A percentile compares a stretch with the other conserved stretches of the same genome.
Evolutionary conservation across 148 eudicot species (phyloP).

Genomic region (Cornus suecica): DNA sequence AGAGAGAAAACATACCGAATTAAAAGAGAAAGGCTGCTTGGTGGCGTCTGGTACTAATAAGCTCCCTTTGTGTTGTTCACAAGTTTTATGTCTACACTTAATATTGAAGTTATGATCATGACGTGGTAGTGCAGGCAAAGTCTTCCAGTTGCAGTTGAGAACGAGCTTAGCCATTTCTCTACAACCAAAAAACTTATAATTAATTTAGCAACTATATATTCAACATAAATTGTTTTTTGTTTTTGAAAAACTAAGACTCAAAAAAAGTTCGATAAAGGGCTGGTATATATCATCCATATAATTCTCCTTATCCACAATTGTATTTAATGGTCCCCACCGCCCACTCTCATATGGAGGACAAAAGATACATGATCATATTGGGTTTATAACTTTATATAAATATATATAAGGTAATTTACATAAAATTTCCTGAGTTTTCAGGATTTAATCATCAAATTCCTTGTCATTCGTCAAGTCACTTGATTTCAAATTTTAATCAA

Average conservation of each 20-base stretch:
- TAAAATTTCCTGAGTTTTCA: too few species aligned
- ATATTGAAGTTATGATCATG: neutral
- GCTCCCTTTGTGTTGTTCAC: neutral
- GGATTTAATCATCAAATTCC: too few species aligned
- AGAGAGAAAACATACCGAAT: conserved; percentile 35
- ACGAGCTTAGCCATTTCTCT: neutral
- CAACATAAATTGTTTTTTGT: neutral
- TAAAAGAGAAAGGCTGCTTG: conserved; percentile 50
- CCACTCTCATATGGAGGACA: too few species aligned
- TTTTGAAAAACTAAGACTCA: neutral
- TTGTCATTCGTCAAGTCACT: too few species aligned
- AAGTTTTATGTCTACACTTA: neutral
- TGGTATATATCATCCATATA: neutral
- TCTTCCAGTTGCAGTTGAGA: neutral
- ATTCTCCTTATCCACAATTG: neutral
- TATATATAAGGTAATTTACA: too few species aligned
- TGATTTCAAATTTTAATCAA: too few species aligned
- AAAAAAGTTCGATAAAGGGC: neutral
- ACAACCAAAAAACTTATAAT: neutral
- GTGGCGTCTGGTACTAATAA: conserved; percentile 30
- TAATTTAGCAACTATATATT: neutral
- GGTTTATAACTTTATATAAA: too few species aligned
- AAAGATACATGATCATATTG: too few species aligned
- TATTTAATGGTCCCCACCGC: neutral
- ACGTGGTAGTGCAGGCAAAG: neutral